These are phyloP conservation scores for Pseudonitzschia multiseries DNA, from an alignment of 108 stramenopile species.

Conservation along the genomic window DNA sequence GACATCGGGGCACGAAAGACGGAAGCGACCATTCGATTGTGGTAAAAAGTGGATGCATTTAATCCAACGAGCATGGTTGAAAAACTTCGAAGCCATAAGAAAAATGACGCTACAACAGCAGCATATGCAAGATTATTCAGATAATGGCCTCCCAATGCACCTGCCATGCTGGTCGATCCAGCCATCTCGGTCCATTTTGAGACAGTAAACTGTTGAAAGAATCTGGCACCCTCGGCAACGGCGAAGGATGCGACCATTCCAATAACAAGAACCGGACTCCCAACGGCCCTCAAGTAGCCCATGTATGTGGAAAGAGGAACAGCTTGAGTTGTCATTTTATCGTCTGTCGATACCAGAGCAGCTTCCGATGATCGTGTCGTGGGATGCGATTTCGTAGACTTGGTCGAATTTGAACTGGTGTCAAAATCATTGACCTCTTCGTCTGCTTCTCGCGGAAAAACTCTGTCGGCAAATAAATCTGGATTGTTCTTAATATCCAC, in stretches of 20 bases:
- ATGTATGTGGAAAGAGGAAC: conserved; percentile 70
- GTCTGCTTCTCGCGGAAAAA: conserved; percentile 23
- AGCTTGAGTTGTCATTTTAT: conserved; percentile 74
- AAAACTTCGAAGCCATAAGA: conserved; percentile 69
- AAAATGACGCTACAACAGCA: conserved; percentile 67
- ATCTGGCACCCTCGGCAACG: conserved; percentile 68
- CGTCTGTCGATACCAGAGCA: conserved; percentile 57
- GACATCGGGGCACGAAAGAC: conserved; percentile 89
- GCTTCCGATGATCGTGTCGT: conserved; percentile 1
- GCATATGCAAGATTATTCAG: conserved; percentile 58
- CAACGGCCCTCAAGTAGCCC: conserved; percentile 70
- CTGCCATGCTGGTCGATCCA: conserved; percentile 39
- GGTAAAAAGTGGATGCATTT: conserved; percentile 63
- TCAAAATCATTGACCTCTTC: background rate
- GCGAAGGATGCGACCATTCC: conserved; percentile 61
- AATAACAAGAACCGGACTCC: conserved; percentile 63
- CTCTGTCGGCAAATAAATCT: conserved; percentile 43
- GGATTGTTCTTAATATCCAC: conserved; percentile 46
- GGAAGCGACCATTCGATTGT: conserved; percentile 66
- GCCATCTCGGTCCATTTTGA: conserved; percentile 79
- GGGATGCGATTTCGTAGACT: background rate
- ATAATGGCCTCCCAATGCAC: conserved; percentile 56
- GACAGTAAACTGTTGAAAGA: conserved; percentile 80
- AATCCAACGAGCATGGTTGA: conserved; percentile 67
- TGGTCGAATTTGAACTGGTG: background rate